Evolutionary conservation across 495 filamentous ascomycete species (phyloP).

Genomic region (Astrothelium subdiscretum): DNA sequence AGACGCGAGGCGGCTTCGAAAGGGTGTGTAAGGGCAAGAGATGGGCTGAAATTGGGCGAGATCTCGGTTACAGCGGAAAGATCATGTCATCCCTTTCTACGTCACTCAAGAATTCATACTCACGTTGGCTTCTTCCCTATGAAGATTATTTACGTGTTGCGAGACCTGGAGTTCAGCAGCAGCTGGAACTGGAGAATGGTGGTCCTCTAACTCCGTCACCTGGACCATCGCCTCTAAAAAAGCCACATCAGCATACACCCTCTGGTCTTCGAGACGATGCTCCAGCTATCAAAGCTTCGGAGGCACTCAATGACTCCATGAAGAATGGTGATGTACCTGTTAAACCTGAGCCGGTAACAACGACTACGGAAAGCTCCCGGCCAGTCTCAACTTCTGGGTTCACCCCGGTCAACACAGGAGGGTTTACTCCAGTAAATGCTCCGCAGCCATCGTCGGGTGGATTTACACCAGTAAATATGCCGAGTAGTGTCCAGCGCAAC

Average conservation of each 20-base stretch:
- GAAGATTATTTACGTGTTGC: conserved; percentile 88
- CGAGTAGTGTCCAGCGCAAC: conserved; percentile 41
- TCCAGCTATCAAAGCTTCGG: conserved; percentile 57
- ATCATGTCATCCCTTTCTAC: conserved; percentile 99
- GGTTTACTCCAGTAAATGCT: conserved; percentile 51
- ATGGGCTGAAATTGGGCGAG: conserved; percentile 97
- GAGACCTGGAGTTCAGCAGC: conserved; percentile 94
- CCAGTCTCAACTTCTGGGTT: conserved; percentile 49
- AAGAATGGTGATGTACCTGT: conserved; percentile 38
- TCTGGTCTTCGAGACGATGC: conserved; percentile 54
- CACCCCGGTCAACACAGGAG: conserved; percentile 63
- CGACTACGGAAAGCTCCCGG: conserved; percentile 28
- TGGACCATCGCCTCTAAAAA: conserved; percentile 73
- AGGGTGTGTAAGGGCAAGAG: conserved; percentile 95
- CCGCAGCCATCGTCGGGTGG: conserved; percentile 34
- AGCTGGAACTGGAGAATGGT: conserved; percentile 85
- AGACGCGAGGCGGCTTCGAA: conserved; percentile 85
- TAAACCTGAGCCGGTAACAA: conserved; percentile 37
- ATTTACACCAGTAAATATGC: conserved; percentile 69
- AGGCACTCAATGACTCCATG: conserved; percentile 55
- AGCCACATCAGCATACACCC: conserved; percentile 56
- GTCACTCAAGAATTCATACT: conserved; percentile 95
- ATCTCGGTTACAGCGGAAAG: conserved; percentile 96
- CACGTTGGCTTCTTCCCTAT: conserved; percentile 90
- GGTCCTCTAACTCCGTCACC: conserved; percentile 92